Evolutionary conservation across 768 basidiomycete genomes (phyloP), one percentile per base, ranked within the genome.

Genomic region (Leccinum barrowsii): DNA sequence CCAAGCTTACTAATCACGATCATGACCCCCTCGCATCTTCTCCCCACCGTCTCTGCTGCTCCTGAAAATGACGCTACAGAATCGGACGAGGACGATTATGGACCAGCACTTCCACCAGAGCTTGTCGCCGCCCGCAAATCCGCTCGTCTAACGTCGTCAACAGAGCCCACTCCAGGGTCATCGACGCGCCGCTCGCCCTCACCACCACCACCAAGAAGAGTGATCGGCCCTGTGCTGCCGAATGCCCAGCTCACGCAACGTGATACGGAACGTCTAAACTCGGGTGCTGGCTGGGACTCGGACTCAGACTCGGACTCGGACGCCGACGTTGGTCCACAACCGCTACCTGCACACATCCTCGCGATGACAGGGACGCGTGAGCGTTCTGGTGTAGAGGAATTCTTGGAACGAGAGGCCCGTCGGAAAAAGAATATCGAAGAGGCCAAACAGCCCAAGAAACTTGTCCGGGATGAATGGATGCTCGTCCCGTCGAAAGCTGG

Each of bases 381-480:
- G 61, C 76, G 76, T 58, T 84, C 89, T 48, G 91, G 86, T 5
- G 89, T 94, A 4, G 74, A 82, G 50, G 89, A 91, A 70, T 98
- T 98, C 62, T 73, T 93, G 67, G 92, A 92, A 69, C 79, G 83
- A 55, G 95, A 99, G 72, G 90, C 90, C 66, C 82, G 86, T 59
- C 77, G 90, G 61, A 76, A 82, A 56, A 86, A 89, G 65, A 77
- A 85, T 58, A 77, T 85, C 32, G 89, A 93, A 84, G 93, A 90
- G 77, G 89, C 86, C 2, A 75, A 79, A 11, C 87, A 89, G 65
- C 90, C 90, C 11, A 94, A 93, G 71, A 81, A 82, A 40, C 76
- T 85, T 40, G 77, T 92, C 71, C 85, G 97, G 46, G 92, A 98
- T 19, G 94, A 95, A 71, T 99, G 97, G 97, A 99, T 99, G 97